Percentiles rank a stretch among this genome's conserved stretches.
Evolutionary conservation across 2,329 filamentous ascomycete species (phyloP).

Genomic region (Niveomyces coronatus): DNA sequence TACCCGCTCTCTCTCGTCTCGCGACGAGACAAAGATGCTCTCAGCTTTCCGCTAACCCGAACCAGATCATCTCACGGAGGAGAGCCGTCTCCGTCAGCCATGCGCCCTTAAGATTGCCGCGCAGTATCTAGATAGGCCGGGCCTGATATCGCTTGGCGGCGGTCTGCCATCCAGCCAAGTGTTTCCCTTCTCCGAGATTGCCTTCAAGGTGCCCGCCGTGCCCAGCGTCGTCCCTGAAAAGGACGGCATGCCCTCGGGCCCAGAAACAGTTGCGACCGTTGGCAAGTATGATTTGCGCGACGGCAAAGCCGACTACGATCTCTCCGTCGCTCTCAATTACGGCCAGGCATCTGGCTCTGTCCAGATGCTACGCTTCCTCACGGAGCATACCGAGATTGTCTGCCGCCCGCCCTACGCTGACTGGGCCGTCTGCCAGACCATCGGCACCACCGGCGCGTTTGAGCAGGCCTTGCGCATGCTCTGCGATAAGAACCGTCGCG

Average conservation of each 20-base stretch:
- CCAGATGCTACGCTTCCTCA: constrained; percentile 81
- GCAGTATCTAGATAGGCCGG: constrained; percentile 66
- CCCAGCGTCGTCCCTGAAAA: constrained; percentile 68
- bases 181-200: constrained; percentile 80
- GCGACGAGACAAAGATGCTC: background rate
- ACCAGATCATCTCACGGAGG: constrained; percentile 47
- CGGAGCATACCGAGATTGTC: constrained; percentile 90
- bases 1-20: background rate
- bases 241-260: constrained; percentile 50
- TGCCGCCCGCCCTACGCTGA: constrained; percentile 80
- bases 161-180: constrained; percentile 80
- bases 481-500: constrained; percentile 54
- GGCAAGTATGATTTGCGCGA: constrained; percentile 76
- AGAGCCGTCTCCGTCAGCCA: constrained; percentile 49
- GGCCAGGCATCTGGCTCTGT: constrained; percentile 77
- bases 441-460: constrained; percentile 77
- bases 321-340: constrained; percentile 88
- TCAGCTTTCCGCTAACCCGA: constrained; percentile 2
- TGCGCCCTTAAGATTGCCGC: constrained; percentile 79
- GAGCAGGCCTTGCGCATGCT: constrained; percentile 81
- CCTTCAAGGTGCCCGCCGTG: constrained; percentile 59
- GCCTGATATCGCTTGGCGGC: constrained; percentile 84
- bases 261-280: constrained; percentile 50
- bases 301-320: constrained; percentile 49
- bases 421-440: constrained; percentile 75